Base-by-base conservation (phyloP, 164 flowering plant genomes). In the Sedum album region DNA sequence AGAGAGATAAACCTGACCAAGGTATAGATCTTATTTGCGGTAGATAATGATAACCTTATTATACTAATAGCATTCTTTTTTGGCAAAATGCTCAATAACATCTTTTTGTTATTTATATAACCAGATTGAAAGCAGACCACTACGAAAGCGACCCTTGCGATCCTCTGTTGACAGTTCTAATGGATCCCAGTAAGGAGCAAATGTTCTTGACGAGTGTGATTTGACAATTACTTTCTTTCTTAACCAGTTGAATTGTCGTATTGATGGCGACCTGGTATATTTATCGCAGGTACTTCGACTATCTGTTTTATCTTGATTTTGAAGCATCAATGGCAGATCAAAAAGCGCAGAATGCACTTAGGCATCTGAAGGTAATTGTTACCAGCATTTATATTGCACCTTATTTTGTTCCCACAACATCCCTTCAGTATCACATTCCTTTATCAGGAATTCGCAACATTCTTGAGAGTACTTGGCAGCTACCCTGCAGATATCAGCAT, bases 51-150 rank as follows among this genome's bases (percentile, higher is more conserved):
- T 57, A 20, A 42, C 48, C 38, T 42, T 1, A 33, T 53, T 7
- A 26, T 21, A 35, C n/a, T 35, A 35, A 35, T 3, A 35, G 38
- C 42, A 21, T 23, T 23, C 28, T 65, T 6, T 5, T 65, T 21
- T 9, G 3, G 13, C 31, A 55, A 55, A 55, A n/a, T 48, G 65
- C 62, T 55, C 53, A 2, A 26, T 67, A 39, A 36, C 5, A 28
- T 15, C 38, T 62, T 11, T 20, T 39, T 65, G 3, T 55, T 53
- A 67, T 60, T 69, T 35, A 68, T 60, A 35, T 33, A 31, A 46
- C 71, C 83, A 93, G 98, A 93, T 93, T 73, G 98, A 93, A 80
- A 93, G 98, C 57, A 92, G 97, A 10, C 98, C 98, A 11, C 77
- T 75, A 62, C 84, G 87, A 68, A 84, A 82, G 66, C 82, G 77